Evolutionary conservation across 768 basidiomycete species (phyloP), one percentile per base, ranked within the genome.

Genomic region (Suillus occidentalis): DNA sequence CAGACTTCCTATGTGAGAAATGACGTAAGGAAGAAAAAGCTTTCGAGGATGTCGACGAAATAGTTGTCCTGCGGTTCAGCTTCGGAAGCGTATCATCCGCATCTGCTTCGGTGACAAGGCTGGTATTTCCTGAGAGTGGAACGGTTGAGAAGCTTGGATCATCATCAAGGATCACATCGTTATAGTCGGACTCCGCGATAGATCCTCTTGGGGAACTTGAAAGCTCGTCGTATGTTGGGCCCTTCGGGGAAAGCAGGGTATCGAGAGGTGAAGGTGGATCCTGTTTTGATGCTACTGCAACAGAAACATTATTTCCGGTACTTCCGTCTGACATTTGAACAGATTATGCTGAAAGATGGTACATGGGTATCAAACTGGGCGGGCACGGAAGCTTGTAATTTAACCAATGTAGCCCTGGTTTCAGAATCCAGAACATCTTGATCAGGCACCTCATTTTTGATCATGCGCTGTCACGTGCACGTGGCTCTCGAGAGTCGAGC

Each of bases 131-230:
- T 42, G 58, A 59, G 49, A 86, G 79, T 3, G 83, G 71, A 45
- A 88, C 80, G 14, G 80, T 85, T 1, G 85, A 87, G 67, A 87
- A 87, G 20, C 78, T 82, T 2, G 79, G 69, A 59, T 82, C 78
- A 70, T 83, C 81, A 67, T 78, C 84, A 68, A 76, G 66, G n/a
- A 67, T 62, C 52, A 87, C 80, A 63, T 91, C 89, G 67, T 88
- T 89, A 69, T 89, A 84, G 68, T 89, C 89, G 20, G 87, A 83
- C 60, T 83, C 83, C 5, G 85, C 81, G 34, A 84, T 72, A 25
- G 87, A 89, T 61, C 78, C 77, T 72, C 68, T 69, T 20, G 74
- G 72, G 55, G 73, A 75, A 37, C 37, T 37, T 37, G 37, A 12
- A 62, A 70, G 67, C 64, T 61, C 68, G 67, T 66, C 65, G 63